Conservation (phyloP, 805 yeast genomes). For the Vanderwaltozyma tropicalis region DNA sequence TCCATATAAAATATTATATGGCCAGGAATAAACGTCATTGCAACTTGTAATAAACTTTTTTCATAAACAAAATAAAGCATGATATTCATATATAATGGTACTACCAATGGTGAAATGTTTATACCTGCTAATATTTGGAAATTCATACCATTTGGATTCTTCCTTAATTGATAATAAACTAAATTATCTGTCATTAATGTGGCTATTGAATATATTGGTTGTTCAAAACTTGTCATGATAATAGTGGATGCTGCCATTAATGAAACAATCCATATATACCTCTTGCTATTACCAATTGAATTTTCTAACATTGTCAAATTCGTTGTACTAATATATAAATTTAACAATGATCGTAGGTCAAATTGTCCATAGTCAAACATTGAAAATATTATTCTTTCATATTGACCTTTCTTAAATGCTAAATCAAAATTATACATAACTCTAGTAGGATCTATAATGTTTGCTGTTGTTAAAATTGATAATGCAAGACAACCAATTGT, state of each 20-base stretch:
- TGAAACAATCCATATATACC: constrained; percentile 17
- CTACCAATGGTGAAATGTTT: constrained; percentile 12
- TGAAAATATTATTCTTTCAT: constrained; percentile 31
- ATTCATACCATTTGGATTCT: constrained; percentile 11
- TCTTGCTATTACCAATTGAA: constrained; percentile 15
- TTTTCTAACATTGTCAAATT: constrained; percentile 21
- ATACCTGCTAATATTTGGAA: constrained; percentile 17
- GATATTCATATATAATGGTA: constrained; percentile 17
- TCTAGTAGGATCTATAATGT: constrained; percentile 25
- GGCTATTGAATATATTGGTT: constrained; percentile 22
- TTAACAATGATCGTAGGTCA: constrained; percentile 14
- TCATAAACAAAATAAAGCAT: constrained; percentile 14
- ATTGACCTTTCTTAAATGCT: constrained; percentile 32
- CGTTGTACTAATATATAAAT: constrained; percentile 15
- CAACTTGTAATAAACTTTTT: constrained; percentile 11
- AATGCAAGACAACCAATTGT: constrained; percentile 29
- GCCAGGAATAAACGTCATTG: constrained; percentile 22
- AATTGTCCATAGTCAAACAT: constrained; percentile 31
- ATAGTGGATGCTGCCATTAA: constrained; percentile 12
- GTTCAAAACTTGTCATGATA: constrained; percentile 16
- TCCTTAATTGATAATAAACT: constrained; percentile 19
- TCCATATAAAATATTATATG: constrained; percentile 23
- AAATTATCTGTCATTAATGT: constrained; percentile 20
- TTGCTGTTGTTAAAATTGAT: constrained; percentile 28
- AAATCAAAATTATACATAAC: constrained; percentile 30